Percentiles rank a stretch among this genome's conserved stretches.
phyloP scores from a whole-genome alignment of 2,329 filamentous ascomycete genomes.

The Ceratocystis papillata region DNA sequence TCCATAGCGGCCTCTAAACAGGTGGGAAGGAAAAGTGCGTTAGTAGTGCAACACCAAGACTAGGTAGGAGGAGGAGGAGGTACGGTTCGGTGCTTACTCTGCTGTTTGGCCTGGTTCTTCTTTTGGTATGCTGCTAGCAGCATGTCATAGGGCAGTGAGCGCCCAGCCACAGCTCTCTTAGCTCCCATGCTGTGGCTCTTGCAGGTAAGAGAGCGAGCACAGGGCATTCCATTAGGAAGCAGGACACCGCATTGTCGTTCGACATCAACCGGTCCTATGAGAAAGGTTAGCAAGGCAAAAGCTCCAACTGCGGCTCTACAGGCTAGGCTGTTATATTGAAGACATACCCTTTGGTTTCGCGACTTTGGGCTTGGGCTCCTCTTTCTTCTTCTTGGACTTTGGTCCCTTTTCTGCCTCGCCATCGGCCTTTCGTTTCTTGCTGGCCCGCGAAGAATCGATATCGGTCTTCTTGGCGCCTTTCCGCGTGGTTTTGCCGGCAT shows the following conservation, averaged over 20 bases:
- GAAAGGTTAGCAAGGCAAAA: conserved; percentile 25
- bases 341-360: conserved; percentile 66
- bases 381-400: conserved; percentile 90
- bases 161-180: conserved; percentile 75
- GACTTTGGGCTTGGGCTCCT: conserved; percentile 72
- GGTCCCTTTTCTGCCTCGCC: conserved; percentile 68
- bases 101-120: conserved; percentile 97
- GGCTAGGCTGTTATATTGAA: background rate
- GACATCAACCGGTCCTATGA: conserved; percentile 70
- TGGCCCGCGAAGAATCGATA: conserved; percentile 49
- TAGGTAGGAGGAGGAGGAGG: background rate
- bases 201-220: conserved; percentile 79
- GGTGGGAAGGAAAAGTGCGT: conserved; percentile 13
- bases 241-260: conserved; percentile 87
- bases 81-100: conserved; percentile 53
- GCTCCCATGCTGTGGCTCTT: conserved; percentile 94
- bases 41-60: conserved; percentile 24
- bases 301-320: background rate
- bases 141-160: conserved; percentile 87
- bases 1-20: conserved; percentile 77
- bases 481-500: conserved; percentile 40
- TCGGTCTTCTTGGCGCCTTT: conserved; percentile 57
- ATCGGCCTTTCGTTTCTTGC: conserved; percentile 70
- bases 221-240: conserved; percentile 73
- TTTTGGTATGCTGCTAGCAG: conserved; percentile 80